Base-by-base conservation (phyloP, 2,329 filamentous ascomycete species). In the Uncinocarpus reesii region DNA sequence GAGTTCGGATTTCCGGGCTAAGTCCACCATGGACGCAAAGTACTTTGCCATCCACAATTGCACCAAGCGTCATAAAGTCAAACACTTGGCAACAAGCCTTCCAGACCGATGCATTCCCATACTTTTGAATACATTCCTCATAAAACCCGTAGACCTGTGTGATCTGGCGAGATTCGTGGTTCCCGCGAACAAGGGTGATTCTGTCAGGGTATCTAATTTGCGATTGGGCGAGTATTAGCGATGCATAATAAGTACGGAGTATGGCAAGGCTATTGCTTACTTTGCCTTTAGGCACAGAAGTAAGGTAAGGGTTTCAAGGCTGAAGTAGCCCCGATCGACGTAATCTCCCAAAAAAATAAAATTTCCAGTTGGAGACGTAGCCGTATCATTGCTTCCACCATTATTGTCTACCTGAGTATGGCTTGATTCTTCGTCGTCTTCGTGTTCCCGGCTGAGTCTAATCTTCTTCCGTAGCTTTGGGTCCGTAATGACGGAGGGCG, bases 141-240 rank as follows among this genome's bases (percentile, higher is more conserved):
- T 98, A 98, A 74, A 98, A 98, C 54, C 92, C 92, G 67, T 98
- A 98, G 51, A 98, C 92, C 69, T 96, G 90, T 38, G 92, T 98
- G 68, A 98, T 98, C 71, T 98, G 92, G 60, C 92, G 84, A 55
- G 89, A 95, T 72, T 98, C 92, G 78, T 98, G 92, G 72, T 98
- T 98, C 64, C 92, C 92, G 65, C 92, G 89, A 58, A 98, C 84
- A 65, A 98, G 93, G 60, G 92, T 96, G 71, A 98, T 96, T 71
- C 92, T 86, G 69, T 90, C 83, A 53, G 92, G 92, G 71, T 96
- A 95, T 96, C 98, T 66, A 96, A 82, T 55, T 86, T 88, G 60
- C 8, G n/a, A 26, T 11, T 28, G 24, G 7, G 16, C 11, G 8
- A 26, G 11, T 7, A 23, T 49, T 44, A 44, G 40, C 40, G 24